phyloP scores from a whole-genome alignment of 1,139 yeast genomes.

The Taphrina betulina region DNA sequence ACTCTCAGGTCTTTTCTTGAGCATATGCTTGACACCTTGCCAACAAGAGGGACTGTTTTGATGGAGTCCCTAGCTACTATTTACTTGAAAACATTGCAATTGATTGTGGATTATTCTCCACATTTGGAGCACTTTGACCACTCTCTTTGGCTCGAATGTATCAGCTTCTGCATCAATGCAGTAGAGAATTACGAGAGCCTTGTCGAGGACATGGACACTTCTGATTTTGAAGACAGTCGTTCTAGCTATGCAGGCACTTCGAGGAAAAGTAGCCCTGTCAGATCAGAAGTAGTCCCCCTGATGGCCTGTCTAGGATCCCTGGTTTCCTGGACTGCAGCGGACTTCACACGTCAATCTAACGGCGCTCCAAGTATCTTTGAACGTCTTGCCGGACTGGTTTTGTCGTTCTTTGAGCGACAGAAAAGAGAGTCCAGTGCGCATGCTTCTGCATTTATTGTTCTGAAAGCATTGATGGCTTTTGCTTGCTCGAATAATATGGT shows the following conservation, averaged over 20 bases:
- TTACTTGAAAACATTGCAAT: conserved; percentile 19
- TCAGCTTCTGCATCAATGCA: conserved; percentile 11
- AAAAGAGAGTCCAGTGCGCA: not conserved
- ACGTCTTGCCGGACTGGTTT: too few species aligned
- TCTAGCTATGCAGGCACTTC: too few species aligned
- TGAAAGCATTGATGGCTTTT: too few species aligned
- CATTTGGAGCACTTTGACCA: conserved; percentile 31
- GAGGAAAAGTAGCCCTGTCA: too few species aligned
- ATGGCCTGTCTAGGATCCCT: not conserved
- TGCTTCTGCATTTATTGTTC: too few species aligned
- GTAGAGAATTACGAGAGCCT: not conserved
- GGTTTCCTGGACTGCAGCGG: not conserved
- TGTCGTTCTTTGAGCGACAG: not conserved
- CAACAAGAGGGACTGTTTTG: conserved; percentile 4
- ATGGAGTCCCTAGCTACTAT: conserved; percentile 15
- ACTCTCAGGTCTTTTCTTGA: conserved; percentile 7
- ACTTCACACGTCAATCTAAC: too few species aligned
- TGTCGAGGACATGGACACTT: too few species aligned
- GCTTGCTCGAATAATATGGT: not conserved
- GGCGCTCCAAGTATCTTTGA: too few species aligned
- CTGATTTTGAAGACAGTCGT: too few species aligned
- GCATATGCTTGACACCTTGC: conserved; percentile 14
- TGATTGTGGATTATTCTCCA: not conserved
- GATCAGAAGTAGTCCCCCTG: not conserved
- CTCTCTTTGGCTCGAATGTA: conserved; percentile 5